phyloP scores from a whole-genome alignment of 257 asterid genomes.

The Galeopsis tetrahit region DNA sequence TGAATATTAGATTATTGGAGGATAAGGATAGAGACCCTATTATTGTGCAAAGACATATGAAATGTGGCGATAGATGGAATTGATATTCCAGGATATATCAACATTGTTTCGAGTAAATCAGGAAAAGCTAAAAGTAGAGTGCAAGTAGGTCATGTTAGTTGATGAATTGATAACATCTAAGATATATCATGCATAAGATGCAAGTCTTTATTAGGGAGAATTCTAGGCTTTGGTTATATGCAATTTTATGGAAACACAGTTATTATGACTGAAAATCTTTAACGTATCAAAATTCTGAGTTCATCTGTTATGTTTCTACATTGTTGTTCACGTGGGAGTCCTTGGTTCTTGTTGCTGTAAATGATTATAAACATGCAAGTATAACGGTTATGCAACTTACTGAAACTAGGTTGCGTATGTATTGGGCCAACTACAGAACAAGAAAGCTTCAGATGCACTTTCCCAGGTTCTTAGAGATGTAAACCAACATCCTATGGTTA shows the following conservation, averaged over 20 bases:
- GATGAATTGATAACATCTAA: too few species aligned
- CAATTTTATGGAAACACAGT: background rate
- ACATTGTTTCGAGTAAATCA: too few species aligned
- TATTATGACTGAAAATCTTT: background rate
- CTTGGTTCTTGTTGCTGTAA: background rate
- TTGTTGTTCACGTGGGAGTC: background rate
- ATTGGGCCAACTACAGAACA: constrained; percentile 91
- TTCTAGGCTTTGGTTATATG: background rate
- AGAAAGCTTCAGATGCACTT: constrained; percentile 84
- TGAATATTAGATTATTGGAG: too few species aligned
- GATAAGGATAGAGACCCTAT: too few species aligned
- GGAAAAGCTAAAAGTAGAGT: too few species aligned
- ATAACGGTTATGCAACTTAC: constrained; percentile 4
- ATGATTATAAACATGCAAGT: background rate
- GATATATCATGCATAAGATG: too few species aligned
- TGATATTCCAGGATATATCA: too few species aligned
- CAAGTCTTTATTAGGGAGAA: background rate
- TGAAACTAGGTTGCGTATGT: constrained; percentile 39
- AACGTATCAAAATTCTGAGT: background rate
- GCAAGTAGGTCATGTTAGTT: too few species aligned
- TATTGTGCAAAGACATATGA: too few species aligned
- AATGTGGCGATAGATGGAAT: too few species aligned
- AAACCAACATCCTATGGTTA: constrained; percentile 94
- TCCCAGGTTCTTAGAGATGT: constrained; percentile 66
- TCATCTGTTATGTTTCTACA: background rate